Evolutionary conservation across 768 basidiomycete species (phyloP), one percentile per base, ranked within the genome.

Genomic region (Rhizopogon sp.): DNA sequence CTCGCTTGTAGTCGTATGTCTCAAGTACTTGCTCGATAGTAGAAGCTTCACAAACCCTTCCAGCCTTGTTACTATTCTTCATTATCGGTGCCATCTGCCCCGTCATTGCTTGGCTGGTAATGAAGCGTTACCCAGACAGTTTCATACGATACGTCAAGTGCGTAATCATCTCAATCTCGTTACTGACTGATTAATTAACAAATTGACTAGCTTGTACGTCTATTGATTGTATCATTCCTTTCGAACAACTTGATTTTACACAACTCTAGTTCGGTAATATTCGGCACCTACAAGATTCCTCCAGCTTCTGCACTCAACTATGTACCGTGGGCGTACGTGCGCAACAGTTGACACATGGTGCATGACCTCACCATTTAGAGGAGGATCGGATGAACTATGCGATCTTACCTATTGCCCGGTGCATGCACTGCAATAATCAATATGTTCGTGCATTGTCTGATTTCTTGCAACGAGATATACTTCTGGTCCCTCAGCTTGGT

Each of bases 261-360:
- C 29, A 11, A 28, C n/a, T 9, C 31, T 44, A 82, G 80, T 51
- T 81, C 75, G 9, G 63, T 90, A 49, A 78, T 91, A 62, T 87
- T 91, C 63, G 91, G 88, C 3, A 79, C 85, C 4, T 70, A 74
- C 20, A 71, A 73, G 52, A 89, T 94, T 45, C 93, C 93, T 1
- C 90, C 91, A 8, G 90, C 90, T 11, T 89, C 84, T 0, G 87
- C 90, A 3, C 77, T 93, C 61, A 95, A 96, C 68, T 95, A 87
- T 64, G 77, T 92, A 3, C 84, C 87, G 2, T 93, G 87, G 87
- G 81, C 85, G 65, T 70, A 61, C 31, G 68, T 70, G 45, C 35
- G 20, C 20, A 22, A 16, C 16, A 7, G 6, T 3, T 22, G n/a
- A 1, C 16, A 35, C 28, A 29, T 11, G 5, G 8, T 35, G 14